Conservation (phyloP, 768 basidiomycete species). For the Auriculariales sp. region DNA sequence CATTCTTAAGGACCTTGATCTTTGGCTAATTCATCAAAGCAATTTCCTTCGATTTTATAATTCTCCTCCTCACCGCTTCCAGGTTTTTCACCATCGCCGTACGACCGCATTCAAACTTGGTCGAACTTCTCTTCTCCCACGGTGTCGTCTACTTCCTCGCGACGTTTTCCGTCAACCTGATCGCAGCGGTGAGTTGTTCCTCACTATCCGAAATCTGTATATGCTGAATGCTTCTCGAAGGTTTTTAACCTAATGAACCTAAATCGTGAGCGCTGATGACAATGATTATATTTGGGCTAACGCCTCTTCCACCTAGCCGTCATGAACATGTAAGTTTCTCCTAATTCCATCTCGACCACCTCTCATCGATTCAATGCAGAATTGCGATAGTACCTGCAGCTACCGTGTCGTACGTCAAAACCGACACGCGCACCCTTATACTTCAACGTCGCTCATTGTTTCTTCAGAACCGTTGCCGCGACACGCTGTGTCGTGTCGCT, state of each 20-base stretch:
- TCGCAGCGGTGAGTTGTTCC: constrained; percentile 41
- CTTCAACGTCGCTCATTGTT: not conserved
- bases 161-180: constrained; percentile 48
- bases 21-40: constrained; percentile 23
- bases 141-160: constrained; percentile 57
- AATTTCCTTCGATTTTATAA: constrained; percentile 53
- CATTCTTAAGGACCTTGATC: not conserved
- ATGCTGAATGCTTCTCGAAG: not conserved
- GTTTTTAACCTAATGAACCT: not conserved
- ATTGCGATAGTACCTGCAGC: not conserved
- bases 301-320: no score
- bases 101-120: constrained; percentile 47
- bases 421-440: no score
- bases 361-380: not conserved
- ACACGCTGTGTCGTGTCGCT: not conserved
- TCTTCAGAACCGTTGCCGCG: not conserved
- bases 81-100: constrained; percentile 33
- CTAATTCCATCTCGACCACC: not conserved
- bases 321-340: not conserved
- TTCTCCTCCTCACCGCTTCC: constrained; percentile 38
- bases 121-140: constrained; percentile 57
- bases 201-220: not conserved
- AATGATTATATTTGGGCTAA: no score
- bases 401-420: not conserved
- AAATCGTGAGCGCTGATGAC: no score